phyloP scores from a whole-genome alignment of 805 yeast species.

The Cyberlindnera lachancei region DNA sequence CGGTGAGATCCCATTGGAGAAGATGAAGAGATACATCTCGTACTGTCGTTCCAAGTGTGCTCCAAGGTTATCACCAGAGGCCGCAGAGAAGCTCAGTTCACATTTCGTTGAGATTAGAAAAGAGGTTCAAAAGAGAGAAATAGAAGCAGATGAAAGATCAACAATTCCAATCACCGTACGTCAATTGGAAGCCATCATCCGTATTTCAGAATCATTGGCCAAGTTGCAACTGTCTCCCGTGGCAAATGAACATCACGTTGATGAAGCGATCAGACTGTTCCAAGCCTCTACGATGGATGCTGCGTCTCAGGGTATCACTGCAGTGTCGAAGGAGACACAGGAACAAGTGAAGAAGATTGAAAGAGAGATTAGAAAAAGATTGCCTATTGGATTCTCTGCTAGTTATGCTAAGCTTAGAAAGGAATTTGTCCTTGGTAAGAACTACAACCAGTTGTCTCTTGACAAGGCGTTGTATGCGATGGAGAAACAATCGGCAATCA shows the following conservation, averaged over 20 bases:
- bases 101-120: conserved; percentile 89
- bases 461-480: conserved; percentile 76
- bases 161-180: conserved; percentile 96
- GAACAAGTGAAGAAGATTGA: conserved; percentile 76
- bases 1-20: conserved; percentile 81
- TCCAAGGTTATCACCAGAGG: conserved; percentile 82
- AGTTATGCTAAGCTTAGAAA: conserved; percentile 74
- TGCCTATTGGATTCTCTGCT: conserved; percentile 96
- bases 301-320: conserved; percentile 44
- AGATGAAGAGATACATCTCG: conserved; percentile 87
- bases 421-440: conserved; percentile 68
- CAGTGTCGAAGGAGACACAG: conserved; percentile 49
- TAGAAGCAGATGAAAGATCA: conserved; percentile 77
- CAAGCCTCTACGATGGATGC: conserved; percentile 98
- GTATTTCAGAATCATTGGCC: conserved; percentile 92
- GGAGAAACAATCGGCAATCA: conserved; percentile 83
- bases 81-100: conserved; percentile 82
- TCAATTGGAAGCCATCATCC: conserved; percentile 94
- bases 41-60: conserved; percentile 89
- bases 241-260: conserved; percentile 85
- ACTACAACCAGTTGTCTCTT: conserved; percentile 60
- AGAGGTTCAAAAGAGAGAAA: conserved; percentile 73
- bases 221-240: conserved; percentile 76
- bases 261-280: conserved; percentile 89
- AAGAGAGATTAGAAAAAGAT: conserved; percentile 76